These are phyloP conservation scores for Hypoxylon sp. DNA, from an alignment of 2,329 filamentous ascomycete species.

Conservation along the genomic window DNA sequence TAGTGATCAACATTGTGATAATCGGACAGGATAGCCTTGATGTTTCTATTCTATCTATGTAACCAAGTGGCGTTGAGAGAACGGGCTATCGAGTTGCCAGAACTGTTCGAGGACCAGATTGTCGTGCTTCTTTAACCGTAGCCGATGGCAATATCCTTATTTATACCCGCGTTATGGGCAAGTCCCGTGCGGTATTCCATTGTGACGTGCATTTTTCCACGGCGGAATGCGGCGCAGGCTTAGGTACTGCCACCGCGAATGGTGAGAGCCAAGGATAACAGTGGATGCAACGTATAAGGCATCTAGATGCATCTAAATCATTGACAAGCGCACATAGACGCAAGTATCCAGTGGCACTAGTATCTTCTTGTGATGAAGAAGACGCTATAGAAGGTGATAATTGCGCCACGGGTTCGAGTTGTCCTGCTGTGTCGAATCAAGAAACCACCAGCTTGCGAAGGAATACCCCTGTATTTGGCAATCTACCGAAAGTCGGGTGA, in stretches of 20 bases:
- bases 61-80: neutral
- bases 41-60: neutral
- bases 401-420: neutral
- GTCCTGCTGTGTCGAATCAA: neutral
- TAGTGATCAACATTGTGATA: slow-evolving; percentile 18
- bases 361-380: neutral
- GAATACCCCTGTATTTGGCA: neutral
- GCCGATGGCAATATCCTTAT: neutral
- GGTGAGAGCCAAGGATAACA: neutral
- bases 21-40: neutral
- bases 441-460: neutral
- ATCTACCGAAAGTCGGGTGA: slow-evolving; percentile 17
- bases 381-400: neutral
- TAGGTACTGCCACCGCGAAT: neutral
- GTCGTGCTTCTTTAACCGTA: neutral
- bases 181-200: neutral
- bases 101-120: neutral
- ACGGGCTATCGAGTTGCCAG: neutral
- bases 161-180: neutral
- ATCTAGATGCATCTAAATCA: neutral
- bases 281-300: neutral
- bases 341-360: neutral
- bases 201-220: neutral
- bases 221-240: neutral
- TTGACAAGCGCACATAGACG: neutral